phyloP scores from a whole-genome alignment of 495 filamentous ascomycete species.

The Usnea hakonensis region DNA sequence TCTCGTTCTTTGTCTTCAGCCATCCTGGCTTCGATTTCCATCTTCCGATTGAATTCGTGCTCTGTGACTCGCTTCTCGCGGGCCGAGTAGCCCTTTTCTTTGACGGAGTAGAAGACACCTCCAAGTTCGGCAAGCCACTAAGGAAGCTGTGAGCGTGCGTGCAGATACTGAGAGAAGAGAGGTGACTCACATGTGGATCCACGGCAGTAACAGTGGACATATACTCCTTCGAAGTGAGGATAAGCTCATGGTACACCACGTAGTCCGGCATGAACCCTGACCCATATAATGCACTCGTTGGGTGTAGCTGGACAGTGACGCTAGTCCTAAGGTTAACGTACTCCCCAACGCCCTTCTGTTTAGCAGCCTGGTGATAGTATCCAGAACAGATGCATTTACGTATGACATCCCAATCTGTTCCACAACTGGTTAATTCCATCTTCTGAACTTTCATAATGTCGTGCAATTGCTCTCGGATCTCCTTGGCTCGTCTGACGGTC shows the following conservation, averaged over 20 bases:
- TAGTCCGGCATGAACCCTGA: constrained; percentile 92
- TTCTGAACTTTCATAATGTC: constrained; percentile 95
- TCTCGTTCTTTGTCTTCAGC: constrained; percentile 70
- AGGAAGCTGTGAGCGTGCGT: constrained; percentile 5
- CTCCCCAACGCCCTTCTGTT: constrained; percentile 92
- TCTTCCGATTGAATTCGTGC: constrained; percentile 87
- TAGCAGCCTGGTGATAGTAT: constrained; percentile 97
- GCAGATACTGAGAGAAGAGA: not conserved
- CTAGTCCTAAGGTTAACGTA: constrained; percentile 94
- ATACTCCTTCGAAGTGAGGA: constrained; percentile 94
- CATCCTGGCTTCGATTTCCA: constrained; percentile 94
- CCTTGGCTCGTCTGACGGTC: constrained; percentile 78
- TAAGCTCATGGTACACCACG: constrained; percentile 97
- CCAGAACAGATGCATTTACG: constrained; percentile 96
- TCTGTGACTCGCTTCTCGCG: constrained; percentile 85
- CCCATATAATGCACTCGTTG: constrained; percentile 86
- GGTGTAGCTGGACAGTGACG: constrained; percentile 88
- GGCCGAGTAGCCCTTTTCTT: constrained; percentile 93
- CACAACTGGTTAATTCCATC: constrained; percentile 79
- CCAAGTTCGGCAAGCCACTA: constrained; percentile 94
- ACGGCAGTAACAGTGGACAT: constrained; percentile 97
- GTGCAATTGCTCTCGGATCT: constrained; percentile 84
- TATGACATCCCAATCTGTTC: constrained; percentile 93
- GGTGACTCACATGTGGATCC: constrained; percentile 65
- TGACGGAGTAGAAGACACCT: constrained; percentile 97